These are phyloP conservation scores for Agaricus subrufescens DNA, from an alignment of 768 basidiomycete genomes.

Conservation along the genomic window DNA sequence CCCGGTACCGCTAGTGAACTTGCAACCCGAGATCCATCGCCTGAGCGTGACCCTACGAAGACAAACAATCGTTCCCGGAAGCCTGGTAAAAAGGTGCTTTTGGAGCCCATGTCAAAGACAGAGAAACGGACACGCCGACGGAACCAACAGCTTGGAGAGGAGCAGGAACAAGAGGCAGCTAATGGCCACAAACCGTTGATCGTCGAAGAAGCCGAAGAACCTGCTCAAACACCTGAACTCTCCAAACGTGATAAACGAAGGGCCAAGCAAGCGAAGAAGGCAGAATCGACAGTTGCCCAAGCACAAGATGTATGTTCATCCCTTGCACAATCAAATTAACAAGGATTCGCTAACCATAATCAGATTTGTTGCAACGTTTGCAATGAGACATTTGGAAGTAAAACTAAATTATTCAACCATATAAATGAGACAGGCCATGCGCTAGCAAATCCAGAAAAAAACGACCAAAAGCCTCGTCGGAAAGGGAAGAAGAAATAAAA, in stretches of 20 bases:
- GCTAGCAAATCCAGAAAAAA: constrained; percentile 32
- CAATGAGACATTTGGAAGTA: constrained; percentile 53
- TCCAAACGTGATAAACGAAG: constrained; percentile 82
- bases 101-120: constrained; percentile 12
- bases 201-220: constrained; percentile 8
- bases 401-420: constrained; percentile 73
- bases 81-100: not conserved
- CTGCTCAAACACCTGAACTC: constrained; percentile 16
- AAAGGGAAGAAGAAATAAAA: constrained; percentile 35
- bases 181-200: not conserved
- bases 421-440: constrained; percentile 72
- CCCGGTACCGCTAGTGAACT: not conserved
- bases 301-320: constrained; percentile 16
- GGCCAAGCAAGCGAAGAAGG: constrained; percentile 74
- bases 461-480: constrained; percentile 19
- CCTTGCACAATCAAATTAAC: not conserved
- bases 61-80: not conserved
- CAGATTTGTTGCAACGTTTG: constrained; percentile 68
- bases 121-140: constrained; percentile 8
- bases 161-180: not conserved
- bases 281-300: constrained; percentile 26
- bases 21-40: not conserved
- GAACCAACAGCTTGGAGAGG: constrained; percentile 8
- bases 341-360: not conserved
- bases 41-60: not conserved